phyloP scores from a whole-genome alignment of 352 stramenopile genomes.

The Blastocystis sp. region DNA sequence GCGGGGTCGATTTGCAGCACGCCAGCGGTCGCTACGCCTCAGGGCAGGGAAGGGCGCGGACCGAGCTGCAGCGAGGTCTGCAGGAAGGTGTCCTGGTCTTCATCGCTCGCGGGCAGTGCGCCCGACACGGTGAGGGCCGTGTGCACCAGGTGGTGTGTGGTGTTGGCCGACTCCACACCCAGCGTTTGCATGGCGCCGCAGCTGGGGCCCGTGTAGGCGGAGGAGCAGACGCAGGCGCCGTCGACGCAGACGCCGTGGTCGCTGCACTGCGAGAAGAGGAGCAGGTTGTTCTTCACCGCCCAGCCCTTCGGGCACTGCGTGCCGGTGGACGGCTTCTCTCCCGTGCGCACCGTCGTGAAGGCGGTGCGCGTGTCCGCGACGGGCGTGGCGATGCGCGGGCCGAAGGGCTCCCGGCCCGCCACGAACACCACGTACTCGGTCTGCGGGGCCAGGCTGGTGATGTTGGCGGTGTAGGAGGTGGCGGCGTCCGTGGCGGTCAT shows the following conservation, averaged over 20 bases:
- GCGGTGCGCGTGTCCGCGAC: slow-evolving; percentile 38
- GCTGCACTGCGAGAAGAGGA: slow-evolving; percentile 53
- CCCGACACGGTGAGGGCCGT: slow-evolving; percentile 19
- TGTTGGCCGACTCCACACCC: not conserved
- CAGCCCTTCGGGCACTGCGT: slow-evolving; percentile 57
- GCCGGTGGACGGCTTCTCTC: slow-evolving; percentile 36
- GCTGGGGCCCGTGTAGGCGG: slow-evolving; percentile 12
- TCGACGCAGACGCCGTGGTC: slow-evolving; percentile 47
- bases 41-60: no score
- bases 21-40: not conserved
- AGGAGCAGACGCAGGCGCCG: slow-evolving; percentile 27
- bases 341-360: slow-evolving; percentile 34
- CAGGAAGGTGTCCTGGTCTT: slow-evolving; percentile 26
- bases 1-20: not conserved
- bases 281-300: not conserved
- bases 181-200: not conserved
- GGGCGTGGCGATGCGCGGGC: slow-evolving; percentile 6
- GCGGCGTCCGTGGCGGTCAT: not conserved
- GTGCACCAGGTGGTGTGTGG: slow-evolving; percentile 33
- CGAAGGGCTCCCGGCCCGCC: slow-evolving; percentile 42
- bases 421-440: slow-evolving; percentile 43
- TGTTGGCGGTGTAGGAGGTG: not conserved
- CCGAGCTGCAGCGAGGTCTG: not conserved
- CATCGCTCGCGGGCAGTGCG: not conserved
- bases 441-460: slow-evolving; percentile 10